A percentile compares a stretch with the other conserved stretches of the same genome.
These are phyloP conservation scores for Acer yangbiense DNA, from an alignment of 345 rosid genomes.

Conservation along the genomic window DNA sequence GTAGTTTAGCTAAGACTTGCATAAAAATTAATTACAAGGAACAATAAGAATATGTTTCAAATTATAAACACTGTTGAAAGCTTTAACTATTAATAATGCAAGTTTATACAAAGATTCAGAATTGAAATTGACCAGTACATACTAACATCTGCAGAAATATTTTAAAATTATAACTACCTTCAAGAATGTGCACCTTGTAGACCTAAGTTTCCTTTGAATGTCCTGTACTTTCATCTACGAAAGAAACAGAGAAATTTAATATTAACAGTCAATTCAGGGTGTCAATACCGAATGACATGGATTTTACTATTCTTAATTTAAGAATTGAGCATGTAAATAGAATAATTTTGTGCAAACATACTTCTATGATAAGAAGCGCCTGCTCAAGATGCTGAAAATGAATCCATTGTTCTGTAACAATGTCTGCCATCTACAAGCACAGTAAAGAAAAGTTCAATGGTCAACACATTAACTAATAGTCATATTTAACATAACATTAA, in stretches of 20 bases:
- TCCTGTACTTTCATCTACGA: constrained; percentile 46
- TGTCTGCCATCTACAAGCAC: constrained; percentile 47
- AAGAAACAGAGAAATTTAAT: neutral
- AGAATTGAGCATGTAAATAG: constrained; percentile 3
- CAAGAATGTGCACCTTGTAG: constrained; percentile 47
- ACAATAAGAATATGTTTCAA: neutral
- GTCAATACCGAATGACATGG: constrained; percentile 2
- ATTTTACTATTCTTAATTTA: neutral
- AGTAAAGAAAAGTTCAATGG: neutral
- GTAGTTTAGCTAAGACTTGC: constrained; percentile 12
- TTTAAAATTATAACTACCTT: constrained; percentile 43
- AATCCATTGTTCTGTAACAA: constrained; percentile 70
- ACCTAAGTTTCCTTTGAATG: constrained; percentile 34
- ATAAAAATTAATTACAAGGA: constrained; percentile 5
- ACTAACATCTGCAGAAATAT: neutral
- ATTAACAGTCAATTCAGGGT: neutral
- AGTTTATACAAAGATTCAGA: neutral
- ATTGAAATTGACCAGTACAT: neutral
- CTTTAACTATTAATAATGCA: neutral
- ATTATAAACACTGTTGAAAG: neutral
- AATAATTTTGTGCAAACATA: constrained; percentile 14
- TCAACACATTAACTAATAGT: neutral
- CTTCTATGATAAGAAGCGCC: constrained; percentile 52
- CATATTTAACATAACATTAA: neutral
- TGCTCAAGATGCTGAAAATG: constrained; percentile 74